Evolutionary conservation across 2,329 filamentous ascomycete genomes (phyloP).

Genomic region (Sporothrix schenckii): DNA sequence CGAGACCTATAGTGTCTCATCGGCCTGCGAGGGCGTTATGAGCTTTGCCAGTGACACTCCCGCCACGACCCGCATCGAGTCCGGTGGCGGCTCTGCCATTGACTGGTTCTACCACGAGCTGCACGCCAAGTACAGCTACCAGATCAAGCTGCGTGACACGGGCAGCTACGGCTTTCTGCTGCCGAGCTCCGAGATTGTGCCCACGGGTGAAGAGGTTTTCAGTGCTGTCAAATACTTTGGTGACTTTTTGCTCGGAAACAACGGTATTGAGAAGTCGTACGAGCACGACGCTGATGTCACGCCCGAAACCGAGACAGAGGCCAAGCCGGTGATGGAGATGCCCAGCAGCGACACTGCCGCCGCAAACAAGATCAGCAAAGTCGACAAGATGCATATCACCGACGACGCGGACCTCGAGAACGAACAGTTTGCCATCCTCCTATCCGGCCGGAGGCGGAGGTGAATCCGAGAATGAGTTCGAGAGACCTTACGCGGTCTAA

Average conservation of each 20-base stretch:
- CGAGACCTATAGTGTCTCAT: conserved; percentile 74
- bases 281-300: background rate
- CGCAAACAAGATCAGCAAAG: background rate
- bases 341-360: background rate
- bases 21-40: conserved; percentile 83
- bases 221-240: conserved; percentile 83
- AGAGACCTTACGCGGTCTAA: too few relatives aligned
- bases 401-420: conserved; percentile 8
- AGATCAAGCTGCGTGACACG: conserved; percentile 90
- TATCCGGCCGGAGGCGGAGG: conserved; percentile 20
- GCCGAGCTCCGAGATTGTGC: conserved; percentile 82
- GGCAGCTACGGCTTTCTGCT: conserved; percentile 93
- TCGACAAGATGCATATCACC: conserved; percentile 10
- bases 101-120: conserved; percentile 96
- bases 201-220: conserved; percentile 85
- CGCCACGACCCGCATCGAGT: conserved; percentile 70
- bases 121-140: conserved; percentile 80
- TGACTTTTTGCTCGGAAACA: conserved; percentile 73
- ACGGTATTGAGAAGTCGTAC: conserved; percentile 60
- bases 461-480: background rate
- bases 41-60: conserved; percentile 65
- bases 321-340: background rate
- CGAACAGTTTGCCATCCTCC: conserved; percentile 7
- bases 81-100: conserved; percentile 79
- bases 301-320: background rate